Evolutionary conservation across 2,329 filamentous ascomycete genomes (phyloP).

Genomic region (Lasiodiplodia sp.): DNA sequence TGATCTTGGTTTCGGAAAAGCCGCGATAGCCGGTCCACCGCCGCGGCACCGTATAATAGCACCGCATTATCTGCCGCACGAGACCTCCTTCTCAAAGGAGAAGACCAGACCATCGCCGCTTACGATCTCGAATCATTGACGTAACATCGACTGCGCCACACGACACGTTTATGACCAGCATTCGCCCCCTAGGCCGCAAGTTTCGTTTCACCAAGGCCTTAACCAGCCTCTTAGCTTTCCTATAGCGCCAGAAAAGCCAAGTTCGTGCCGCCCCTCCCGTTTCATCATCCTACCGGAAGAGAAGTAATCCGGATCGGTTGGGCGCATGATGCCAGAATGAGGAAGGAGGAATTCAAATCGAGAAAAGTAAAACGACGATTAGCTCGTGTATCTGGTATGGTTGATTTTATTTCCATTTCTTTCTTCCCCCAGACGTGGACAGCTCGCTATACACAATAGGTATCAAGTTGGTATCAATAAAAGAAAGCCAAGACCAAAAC

Average conservation of each 20-base stretch:
- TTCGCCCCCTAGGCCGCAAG: slow-evolving; percentile 9
- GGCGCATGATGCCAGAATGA: background rate
- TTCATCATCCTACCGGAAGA: background rate
- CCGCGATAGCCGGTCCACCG: no score
- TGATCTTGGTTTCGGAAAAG: no score
- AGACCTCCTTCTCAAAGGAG: no score
- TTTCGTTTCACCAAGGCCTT: slow-evolving; percentile 22
- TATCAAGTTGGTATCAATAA: slow-evolving; percentile 25
- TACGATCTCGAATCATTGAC: background rate
- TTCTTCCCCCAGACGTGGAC: background rate
- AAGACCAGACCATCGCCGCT: background rate
- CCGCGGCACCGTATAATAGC: no score
- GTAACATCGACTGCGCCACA: background rate
- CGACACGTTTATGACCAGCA: background rate
- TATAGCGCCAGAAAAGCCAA: background rate
- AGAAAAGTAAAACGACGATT: background rate
- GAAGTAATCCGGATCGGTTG: background rate
- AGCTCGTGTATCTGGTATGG: background rate
- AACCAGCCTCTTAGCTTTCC: background rate
- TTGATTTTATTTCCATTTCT: background rate
- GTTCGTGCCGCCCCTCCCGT: background rate
- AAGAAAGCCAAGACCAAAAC: slow-evolving; percentile 1
- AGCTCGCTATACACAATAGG: slow-evolving; percentile 16
- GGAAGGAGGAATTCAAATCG: no score
- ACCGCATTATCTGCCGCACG: no score